These are phyloP conservation scores for Sporothrix humicola DNA, from an alignment of 2,329 filamentous ascomycete species.

Conservation along the genomic window DNA sequence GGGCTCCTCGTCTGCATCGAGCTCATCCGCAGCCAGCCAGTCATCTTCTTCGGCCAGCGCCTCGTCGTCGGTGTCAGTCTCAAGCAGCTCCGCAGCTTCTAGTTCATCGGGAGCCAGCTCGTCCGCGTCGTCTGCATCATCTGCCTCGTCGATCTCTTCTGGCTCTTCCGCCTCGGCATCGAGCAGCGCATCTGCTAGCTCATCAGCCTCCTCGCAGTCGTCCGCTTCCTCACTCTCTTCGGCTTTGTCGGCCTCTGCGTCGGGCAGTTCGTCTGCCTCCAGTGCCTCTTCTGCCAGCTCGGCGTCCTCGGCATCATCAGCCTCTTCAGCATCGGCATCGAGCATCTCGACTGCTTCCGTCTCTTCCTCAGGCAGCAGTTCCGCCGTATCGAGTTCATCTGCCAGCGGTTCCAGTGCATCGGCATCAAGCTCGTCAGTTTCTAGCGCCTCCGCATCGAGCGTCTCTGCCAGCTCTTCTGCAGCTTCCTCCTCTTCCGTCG, in stretches of 20 bases:
- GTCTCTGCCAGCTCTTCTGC: too few relatives aligned
- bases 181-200: neutral
- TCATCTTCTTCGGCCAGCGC: neutral
- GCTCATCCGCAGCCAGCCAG: neutral
- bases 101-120: neutral
- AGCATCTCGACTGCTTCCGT: neutral
- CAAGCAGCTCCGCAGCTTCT: neutral
- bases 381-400: too few relatives aligned
- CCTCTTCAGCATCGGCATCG: neutral
- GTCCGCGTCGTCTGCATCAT: neutral
- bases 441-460: too few relatives aligned
- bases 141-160: neutral
- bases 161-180: neutral
- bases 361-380: neutral
- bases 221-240: neutral
- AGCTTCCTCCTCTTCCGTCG: too few relatives aligned
- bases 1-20: neutral
- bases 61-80: neutral
- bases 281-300: neutral
- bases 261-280: neutral
- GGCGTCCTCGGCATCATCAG: neutral
- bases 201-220: neutral
- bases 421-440: too few relatives aligned
- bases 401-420: too few relatives aligned
- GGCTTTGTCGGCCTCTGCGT: neutral